Evolutionary conservation across 2,329 filamentous ascomycete species (phyloP), one percentile per base, ranked within the genome.

Genomic region (Fonsecaea pedrosoi): DNA sequence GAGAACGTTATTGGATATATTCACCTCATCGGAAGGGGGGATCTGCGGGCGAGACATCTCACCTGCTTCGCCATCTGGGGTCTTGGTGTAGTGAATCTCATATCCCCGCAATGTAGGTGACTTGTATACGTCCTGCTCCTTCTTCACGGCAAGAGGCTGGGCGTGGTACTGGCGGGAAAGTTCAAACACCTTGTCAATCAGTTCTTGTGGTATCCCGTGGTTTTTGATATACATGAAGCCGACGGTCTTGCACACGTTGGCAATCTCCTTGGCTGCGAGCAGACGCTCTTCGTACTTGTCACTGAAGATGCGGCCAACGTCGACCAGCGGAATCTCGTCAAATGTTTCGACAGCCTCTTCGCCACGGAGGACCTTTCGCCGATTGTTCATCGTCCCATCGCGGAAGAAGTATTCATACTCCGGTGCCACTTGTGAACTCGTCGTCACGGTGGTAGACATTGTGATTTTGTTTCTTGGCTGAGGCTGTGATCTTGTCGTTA

Each of bases 201-300:
- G 73, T 4, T 72, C 65, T 4, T 76, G 67, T 1, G 81, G 73
- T 6, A 86, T 78, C 4, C 78, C 76, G 69, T 86, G 84, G 12
- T 82, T 82, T 6, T 78, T 77, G 62, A 87, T 80, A 70, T 85
- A 83, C 75, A 86, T 85, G 74, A 86, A 86, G 8, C 84, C 84
- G 25, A 77, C 84, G 70, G 75, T 80, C 30, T 78, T 75, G 67
- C 82, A 84, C 60, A 80, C 80, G 40, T 76, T 70, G 5, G 80
- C 77, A 34, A 84, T 75, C 60, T 80, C 75, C 0, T 70, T 64
- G 3, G 81, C 80, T 1, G 64, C 61, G 12, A 60, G 34, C 30
- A 60, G 34, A 18, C 64, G 61, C 21, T 54, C 58, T 30, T 56
- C 37, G 15, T 61, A 57, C 7, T 64, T 45, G n/a, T 66, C 58